Evolutionary conservation across 768 basidiomycete species (phyloP).

Genomic region (Mycena filopes): DNA sequence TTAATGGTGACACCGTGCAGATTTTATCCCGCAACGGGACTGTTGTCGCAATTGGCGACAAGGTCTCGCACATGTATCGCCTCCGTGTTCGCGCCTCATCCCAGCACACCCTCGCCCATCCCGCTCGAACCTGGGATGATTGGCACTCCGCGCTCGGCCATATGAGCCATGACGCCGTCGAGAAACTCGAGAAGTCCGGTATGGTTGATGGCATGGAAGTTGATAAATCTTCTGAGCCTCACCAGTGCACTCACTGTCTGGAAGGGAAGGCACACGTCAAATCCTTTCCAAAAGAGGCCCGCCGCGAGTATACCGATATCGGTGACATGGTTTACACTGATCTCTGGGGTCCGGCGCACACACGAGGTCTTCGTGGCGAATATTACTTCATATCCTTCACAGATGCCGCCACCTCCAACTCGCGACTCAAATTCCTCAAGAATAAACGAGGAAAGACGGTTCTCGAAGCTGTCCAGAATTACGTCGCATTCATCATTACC

Average conservation of each 20-base stretch:
- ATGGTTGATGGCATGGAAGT: constrained; percentile 12
- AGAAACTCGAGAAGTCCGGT: constrained; percentile 27
- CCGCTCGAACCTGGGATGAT: constrained; percentile 36
- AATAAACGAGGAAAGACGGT: constrained; percentile 5
- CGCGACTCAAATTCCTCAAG: too few relatives aligned
- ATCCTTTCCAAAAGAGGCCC: constrained; percentile 40
- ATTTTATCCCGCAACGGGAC: constrained; percentile 7
- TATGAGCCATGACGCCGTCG: constrained; percentile 15
- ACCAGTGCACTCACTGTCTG: constrained; percentile 46
- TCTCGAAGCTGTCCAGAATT: too few relatives aligned
- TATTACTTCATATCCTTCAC: too few relatives aligned
- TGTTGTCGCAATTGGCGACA: constrained; percentile 9
- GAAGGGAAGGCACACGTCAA: constrained; percentile 45
- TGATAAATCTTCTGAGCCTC: background rate
- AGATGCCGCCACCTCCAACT: too few relatives aligned
- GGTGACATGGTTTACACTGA: background rate
- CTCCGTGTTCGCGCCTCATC: constrained; percentile 5
- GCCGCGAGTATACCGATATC: constrained; percentile 14
- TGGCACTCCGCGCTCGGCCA: constrained; percentile 39
- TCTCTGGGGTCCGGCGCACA: too few relatives aligned
- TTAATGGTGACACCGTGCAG: constrained; percentile 21
- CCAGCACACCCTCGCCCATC: background rate
- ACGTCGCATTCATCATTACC: too few relatives aligned
- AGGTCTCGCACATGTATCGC: constrained; percentile 11
- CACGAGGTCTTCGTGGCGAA: too few relatives aligned